Percentiles rank a stretch among this genome's conserved stretches.
phyloP scores from a whole-genome alignment of 78 protist species.

The Trichosphaerium sp. region DNA sequence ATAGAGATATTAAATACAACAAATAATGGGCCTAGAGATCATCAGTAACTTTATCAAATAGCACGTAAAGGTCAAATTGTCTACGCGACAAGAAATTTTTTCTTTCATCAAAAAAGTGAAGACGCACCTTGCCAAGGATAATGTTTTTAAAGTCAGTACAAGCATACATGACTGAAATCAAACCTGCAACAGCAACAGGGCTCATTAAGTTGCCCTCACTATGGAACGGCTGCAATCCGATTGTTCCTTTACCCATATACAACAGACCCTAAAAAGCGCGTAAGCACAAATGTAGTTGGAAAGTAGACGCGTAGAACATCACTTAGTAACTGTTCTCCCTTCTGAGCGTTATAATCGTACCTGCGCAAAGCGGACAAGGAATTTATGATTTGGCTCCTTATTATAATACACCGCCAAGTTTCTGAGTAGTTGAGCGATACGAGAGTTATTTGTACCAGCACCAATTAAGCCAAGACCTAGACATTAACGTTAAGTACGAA shows the following conservation, averaged over 20 bases:
- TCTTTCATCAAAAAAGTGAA: too few species aligned
- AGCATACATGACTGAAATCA: slow-evolving; percentile 57
- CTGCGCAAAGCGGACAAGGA: slow-evolving; percentile 76
- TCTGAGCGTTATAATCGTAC: not conserved
- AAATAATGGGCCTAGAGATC: slow-evolving; percentile 80
- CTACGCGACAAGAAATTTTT: too few species aligned
- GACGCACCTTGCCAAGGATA: too few species aligned
- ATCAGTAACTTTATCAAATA: too few species aligned
- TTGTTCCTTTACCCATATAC: slow-evolving; percentile 93
- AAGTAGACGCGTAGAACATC: too few species aligned
- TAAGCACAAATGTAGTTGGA: too few species aligned
- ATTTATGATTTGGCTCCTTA: slow-evolving; percentile 46
- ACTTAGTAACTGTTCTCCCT: too few species aligned
- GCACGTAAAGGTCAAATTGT: too few species aligned
- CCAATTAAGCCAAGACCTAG: slow-evolving; percentile 67
- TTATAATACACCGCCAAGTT: slow-evolving; percentile 72
- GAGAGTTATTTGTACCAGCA: slow-evolving; percentile 94
- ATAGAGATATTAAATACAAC: slow-evolving; percentile 54
- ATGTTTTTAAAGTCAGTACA: slow-evolving; percentile 69
- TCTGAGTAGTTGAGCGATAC: slow-evolving; percentile 80
- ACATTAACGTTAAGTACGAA: not conserved
- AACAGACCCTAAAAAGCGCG: slow-evolving; percentile 70
- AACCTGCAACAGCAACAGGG: slow-evolving; percentile 65
- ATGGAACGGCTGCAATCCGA: slow-evolving; percentile 73
- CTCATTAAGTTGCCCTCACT: slow-evolving; percentile 69